Evolutionary conservation across 768 basidiomycete genomes (phyloP).

Genomic region (Rhizopogon roseolus): DNA sequence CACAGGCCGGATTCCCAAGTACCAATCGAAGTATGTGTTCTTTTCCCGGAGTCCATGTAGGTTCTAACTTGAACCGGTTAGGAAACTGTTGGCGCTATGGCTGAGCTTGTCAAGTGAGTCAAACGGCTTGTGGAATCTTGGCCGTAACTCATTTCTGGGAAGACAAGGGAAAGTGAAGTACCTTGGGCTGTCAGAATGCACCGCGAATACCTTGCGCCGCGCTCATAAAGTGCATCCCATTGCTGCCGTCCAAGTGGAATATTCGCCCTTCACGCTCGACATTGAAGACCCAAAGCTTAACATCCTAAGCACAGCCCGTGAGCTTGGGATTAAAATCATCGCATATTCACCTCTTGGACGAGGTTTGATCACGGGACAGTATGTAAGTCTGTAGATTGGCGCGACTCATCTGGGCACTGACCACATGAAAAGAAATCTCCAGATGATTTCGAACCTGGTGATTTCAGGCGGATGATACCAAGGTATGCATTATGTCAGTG

Average conservation of each 20-base stretch:
- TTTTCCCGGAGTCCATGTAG: neutral
- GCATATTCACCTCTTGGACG: conserved; percentile 51
- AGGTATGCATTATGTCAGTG: conserved; percentile 23
- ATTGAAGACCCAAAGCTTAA: conserved; percentile 40
- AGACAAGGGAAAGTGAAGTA: conserved; percentile 44
- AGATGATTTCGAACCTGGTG: conserved; percentile 25
- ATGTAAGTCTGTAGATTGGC: conserved; percentile 23
- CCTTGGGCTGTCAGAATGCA: conserved; percentile 51
- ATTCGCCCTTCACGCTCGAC: conserved; percentile 44
- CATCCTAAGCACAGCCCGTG: conserved; percentile 39
- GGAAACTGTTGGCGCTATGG: conserved; percentile 44
- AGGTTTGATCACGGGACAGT: conserved; percentile 45
- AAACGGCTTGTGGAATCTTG: neutral
- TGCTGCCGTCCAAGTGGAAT: conserved; percentile 45
- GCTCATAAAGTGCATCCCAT: conserved; percentile 49
- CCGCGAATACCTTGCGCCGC: conserved; percentile 41
- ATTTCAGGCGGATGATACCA: conserved; percentile 20
- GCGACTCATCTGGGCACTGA: neutral
- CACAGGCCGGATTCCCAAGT: conserved; percentile 34
- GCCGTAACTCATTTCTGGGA: conserved; percentile 18
- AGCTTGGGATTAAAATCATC: conserved; percentile 45
- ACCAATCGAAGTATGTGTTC: conserved; percentile 42
- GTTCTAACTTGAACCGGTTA: conserved; percentile 5
- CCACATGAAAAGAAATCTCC: conserved; percentile 22
- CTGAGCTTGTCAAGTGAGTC: conserved; percentile 45